Conservation (phyloP, 495 filamentous ascomycete genomes). For the Pyrenula massariospora region DNA sequence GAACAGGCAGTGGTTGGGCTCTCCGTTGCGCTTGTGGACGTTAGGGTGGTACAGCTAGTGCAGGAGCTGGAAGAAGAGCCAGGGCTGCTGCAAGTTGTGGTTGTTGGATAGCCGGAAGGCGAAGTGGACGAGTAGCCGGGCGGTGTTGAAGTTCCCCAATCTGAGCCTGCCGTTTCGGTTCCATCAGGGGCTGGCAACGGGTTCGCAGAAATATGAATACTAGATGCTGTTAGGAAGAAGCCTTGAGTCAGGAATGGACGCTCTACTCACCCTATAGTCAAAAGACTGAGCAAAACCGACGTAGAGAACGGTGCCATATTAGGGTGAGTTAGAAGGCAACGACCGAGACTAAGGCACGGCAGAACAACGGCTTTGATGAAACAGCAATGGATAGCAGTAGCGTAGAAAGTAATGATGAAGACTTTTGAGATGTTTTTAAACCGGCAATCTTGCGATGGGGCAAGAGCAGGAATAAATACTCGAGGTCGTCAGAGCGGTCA, state of each 20-base stretch:
- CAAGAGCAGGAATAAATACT: too few species aligned
- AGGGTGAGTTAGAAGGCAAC: background rate
- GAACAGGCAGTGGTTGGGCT: background rate
- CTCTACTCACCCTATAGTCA: background rate
- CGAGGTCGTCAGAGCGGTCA: constrained; percentile 11
- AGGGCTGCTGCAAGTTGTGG: background rate
- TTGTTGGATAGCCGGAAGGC: background rate
- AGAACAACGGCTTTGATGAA: too few species aligned
- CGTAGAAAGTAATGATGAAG: too few species aligned
- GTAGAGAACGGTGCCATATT: background rate
- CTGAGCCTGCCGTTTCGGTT: background rate
- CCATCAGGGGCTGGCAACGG: background rate
- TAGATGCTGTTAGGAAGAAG: background rate
- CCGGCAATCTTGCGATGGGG: too few species aligned
- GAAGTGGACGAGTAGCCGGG: too few species aligned
- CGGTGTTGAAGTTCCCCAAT: background rate
- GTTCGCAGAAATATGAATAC: background rate
- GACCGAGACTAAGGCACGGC: too few species aligned
- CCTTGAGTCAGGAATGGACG: too few species aligned
- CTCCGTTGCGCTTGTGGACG: background rate
- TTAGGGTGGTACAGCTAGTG: background rate
- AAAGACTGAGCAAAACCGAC: background rate
- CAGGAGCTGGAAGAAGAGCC: background rate
- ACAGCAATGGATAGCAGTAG: too few species aligned
- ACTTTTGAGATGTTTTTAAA: too few species aligned